Evolutionary conservation across 805 yeast species (phyloP).

Genomic region (Yamadazyma takamatsuzukensis): DNA sequence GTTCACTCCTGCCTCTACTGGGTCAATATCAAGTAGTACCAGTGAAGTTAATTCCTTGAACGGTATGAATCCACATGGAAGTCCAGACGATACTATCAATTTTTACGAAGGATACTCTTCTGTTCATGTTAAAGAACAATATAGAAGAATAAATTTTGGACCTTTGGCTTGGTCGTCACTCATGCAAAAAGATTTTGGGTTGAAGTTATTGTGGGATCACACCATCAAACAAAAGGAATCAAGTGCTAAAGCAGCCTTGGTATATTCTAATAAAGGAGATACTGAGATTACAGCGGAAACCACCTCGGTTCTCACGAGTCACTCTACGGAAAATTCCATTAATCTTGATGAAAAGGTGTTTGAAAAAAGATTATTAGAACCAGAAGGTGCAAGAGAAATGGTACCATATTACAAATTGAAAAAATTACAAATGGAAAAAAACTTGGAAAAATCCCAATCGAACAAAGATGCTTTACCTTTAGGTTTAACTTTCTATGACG

Average conservation of each 20-base stretch:
- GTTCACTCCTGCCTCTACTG: too few species aligned
- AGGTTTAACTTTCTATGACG: conserved; percentile 33
- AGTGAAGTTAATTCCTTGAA: background rate
- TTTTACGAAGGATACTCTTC: conserved; percentile 34
- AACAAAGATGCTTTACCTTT: conserved; percentile 20
- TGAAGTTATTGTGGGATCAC: conserved; percentile 32
- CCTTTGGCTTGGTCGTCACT: conserved; percentile 38
- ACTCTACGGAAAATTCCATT: conserved; percentile 7
- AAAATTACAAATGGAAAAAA: conserved; percentile 14
- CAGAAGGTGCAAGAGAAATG: conserved; percentile 32
- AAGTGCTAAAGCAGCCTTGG: conserved; percentile 20
- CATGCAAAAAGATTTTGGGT: conserved; percentile 31
- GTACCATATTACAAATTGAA: conserved; percentile 25
- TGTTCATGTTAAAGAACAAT: conserved; percentile 22
- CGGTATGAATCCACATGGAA: conserved; percentile 25
- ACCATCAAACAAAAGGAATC: conserved; percentile 16
- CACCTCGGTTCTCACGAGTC: conserved; percentile 17
- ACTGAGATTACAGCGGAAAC: conserved; percentile 21
- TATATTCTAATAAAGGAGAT: conserved; percentile 17
- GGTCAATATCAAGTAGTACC: background rate
- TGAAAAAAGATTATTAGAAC: conserved; percentile 26
- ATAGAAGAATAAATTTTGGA: conserved; percentile 31
- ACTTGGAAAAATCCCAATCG: conserved; percentile 11
- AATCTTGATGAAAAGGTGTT: conserved; percentile 22
- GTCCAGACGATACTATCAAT: conserved; percentile 28